These are phyloP conservation scores for Tilletia horrida DNA, from an alignment of 1,284 basidiomycete genomes.

Conservation along the genomic window DNA sequence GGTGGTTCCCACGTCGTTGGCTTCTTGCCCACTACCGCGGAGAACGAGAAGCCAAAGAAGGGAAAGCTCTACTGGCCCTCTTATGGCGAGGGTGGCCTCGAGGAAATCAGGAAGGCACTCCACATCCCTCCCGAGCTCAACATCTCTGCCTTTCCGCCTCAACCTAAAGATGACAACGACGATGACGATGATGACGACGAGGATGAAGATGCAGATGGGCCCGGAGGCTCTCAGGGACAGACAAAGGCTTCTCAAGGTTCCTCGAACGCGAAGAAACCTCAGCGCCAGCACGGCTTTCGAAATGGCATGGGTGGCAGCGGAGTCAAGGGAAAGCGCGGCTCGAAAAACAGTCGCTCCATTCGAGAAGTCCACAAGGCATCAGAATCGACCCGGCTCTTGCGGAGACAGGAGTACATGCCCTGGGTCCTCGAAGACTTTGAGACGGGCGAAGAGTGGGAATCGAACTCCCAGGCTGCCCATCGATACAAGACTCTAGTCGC, in stretches of 20 bases:
- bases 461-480: conserved; percentile 35
- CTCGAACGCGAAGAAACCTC: conserved; percentile 19
- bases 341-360: conserved; percentile 26
- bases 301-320: not conserved
- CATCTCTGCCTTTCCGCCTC: conserved; percentile 7
- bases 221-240: too few species aligned
- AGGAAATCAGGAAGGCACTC: conserved; percentile 11
- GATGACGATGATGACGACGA: conserved; percentile 16
- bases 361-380: conserved; percentile 52
- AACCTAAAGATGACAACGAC: conserved; percentile 18
- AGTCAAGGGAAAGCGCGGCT: not conserved
- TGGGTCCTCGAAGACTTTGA: conserved; percentile 55
- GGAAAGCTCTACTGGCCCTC: conserved; percentile 22
- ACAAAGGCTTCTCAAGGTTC: too few species aligned
- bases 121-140: conserved; percentile 14
- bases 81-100: conserved; percentile 20
- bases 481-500: not conserved
- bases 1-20: conserved; percentile 31
- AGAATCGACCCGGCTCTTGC: conserved; percentile 43
- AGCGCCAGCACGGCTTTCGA: conserved; percentile 22
- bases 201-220: not conserved
- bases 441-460: conserved; percentile 51
- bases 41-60: conserved; percentile 5
- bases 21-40: conserved; percentile 30
- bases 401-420: conserved; percentile 50